Base-by-base conservation (phyloP, 2,329 filamentous ascomycete genomes). In the Seiridium cupressi region DNA sequence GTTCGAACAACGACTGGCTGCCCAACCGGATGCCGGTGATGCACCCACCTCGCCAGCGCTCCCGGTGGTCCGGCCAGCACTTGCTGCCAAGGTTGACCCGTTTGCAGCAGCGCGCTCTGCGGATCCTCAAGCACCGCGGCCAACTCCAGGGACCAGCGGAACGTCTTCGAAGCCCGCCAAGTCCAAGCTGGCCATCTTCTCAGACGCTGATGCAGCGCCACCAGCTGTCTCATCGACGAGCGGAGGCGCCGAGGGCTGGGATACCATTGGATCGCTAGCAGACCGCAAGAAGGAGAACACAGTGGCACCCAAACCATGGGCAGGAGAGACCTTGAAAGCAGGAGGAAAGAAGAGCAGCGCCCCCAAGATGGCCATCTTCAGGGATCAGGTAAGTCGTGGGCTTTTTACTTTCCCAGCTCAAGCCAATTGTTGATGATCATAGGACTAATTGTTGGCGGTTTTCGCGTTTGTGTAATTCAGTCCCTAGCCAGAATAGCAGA, bases 261-360 rank as follows among this genome's bases (percentile, higher is more conserved):
- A 97, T 65, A 94, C 81, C 63, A 97, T 99, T 70, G 93, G 91
- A 36, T 92, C 92, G 1, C 78, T 97, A 62, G 85, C 88, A 55
- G 91, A 97, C 62, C 85, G 95, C 55, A 97, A 92, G 81, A 99
- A 98, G 82, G 95, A 99, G 75, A 99, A 99, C 70, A 81, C 83
- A 5, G 79, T 93, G 65, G 92, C 94, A 72, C 87, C 93, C 9
- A 93, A 90, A 72, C 92, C 94, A 26, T 97, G 93, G 95, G 90
- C 82, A 9, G 95, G 95, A 34, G 93, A 98, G 79, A 97, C 91
- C 46, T 77, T 99, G 67, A 92, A 94, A 75, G 90, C 87, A 3
- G 92, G 91, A 47, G 94, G 92, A 68, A 95, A 92, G 79, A 91
- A 92, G 78, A 86, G 81, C 48, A 86, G 83, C 38, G 84, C 83